Percentiles rank a stretch among this genome's conserved stretches.
Evolutionary conservation across 2,329 filamentous ascomycete species (phyloP).

Genomic region (Trichoderma sp.): DNA sequence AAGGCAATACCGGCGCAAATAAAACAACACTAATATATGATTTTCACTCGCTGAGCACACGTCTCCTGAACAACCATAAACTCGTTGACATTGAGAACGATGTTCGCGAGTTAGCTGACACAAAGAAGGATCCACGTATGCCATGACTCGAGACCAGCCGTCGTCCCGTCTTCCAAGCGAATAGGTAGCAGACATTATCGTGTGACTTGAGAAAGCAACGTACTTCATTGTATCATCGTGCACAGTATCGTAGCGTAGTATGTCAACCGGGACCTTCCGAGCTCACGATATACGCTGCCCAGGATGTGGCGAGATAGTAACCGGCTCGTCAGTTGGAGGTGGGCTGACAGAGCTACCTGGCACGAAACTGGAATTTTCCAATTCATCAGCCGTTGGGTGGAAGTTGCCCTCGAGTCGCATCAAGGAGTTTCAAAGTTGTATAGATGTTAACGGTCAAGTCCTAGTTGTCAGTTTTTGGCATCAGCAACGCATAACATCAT

Average conservation of each 20-base stretch:
- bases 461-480: not conserved
- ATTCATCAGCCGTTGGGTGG: not conserved
- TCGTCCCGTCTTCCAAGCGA: constrained; percentile 6
- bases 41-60: not conserved
- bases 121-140: not conserved
- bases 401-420: not conserved
- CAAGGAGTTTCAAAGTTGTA: not conserved
- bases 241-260: not conserved
- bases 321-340: not conserved
- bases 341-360: not conserved
- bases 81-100: not conserved
- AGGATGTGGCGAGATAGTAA: not conserved
- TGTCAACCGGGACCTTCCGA: not conserved
- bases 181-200: not conserved
- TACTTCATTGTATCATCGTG: not conserved
- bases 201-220: constrained; percentile 13
- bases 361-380: not conserved
- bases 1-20: not conserved
- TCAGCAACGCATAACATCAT: not conserved
- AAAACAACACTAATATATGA: not conserved
- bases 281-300: not conserved
- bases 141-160: constrained; percentile 15
- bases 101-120: not conserved
- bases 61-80: constrained; percentile 11
- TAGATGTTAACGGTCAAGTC: not conserved